Evolutionary conservation across 805 yeast genomes (phyloP).

Genomic region (Saccharomycopsis fodiens): DNA sequence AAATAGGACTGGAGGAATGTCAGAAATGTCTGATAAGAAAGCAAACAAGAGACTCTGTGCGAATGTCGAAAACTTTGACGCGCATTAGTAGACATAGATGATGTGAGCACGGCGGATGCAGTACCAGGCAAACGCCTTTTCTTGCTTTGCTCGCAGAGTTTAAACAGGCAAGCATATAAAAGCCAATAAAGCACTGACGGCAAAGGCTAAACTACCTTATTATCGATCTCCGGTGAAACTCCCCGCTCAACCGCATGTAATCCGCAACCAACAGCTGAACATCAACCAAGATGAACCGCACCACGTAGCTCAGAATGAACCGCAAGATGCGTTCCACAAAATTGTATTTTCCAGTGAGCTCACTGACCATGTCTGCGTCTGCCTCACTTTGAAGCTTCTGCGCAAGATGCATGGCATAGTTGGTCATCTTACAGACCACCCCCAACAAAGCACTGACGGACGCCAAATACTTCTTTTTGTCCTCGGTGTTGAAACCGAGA

Average conservation of each 20-base stretch:
- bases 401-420: conserved; percentile 12
- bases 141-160: too few species aligned
- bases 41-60: too few species aligned
- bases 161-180: background rate
- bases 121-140: too few species aligned
- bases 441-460: conserved; percentile 10
- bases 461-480: conserved; percentile 9
- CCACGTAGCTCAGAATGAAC: conserved; percentile 12
- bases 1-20: too few species aligned
- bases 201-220: background rate
- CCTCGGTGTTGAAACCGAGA: background rate
- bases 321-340: background rate
- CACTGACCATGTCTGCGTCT: background rate
- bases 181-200: background rate
- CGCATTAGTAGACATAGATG: too few species aligned
- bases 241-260: conserved; percentile 8
- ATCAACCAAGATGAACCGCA: conserved; percentile 15
- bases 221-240: background rate
- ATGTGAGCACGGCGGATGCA: too few species aligned
- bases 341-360: background rate
- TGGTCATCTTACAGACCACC: conserved; percentile 14
- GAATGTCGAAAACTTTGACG: too few species aligned
- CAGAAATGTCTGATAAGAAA: too few species aligned
- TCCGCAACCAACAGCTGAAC: conserved; percentile 5
- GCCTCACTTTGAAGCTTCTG: background rate